A percentile compares a stretch with the other conserved stretches of the same genome.
Evolutionary conservation across 2,329 filamentous ascomycete genomes (phyloP).

Genomic region (Fusarium camptoceras): DNA sequence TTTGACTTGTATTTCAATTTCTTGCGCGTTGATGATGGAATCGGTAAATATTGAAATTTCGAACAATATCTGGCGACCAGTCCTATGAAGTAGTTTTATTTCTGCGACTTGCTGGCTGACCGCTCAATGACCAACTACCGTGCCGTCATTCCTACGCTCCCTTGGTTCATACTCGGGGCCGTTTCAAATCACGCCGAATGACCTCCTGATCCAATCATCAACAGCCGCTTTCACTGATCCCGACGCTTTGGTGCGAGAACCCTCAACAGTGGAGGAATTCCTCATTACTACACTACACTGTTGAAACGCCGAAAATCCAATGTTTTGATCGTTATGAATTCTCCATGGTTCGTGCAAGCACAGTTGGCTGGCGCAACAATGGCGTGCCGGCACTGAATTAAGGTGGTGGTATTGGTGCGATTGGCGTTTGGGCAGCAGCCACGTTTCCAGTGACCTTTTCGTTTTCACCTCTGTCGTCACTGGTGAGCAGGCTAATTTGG

Average conservation of each 20-base stretch:
- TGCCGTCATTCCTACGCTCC: constrained; percentile 17
- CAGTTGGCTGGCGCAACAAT: constrained; percentile 18
- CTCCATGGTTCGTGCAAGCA: constrained; percentile 26
- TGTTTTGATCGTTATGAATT: constrained; percentile 3
- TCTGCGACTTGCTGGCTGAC: not conserved
- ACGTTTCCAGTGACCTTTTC: constrained; percentile 28
- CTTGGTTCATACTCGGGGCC: constrained; percentile 12
- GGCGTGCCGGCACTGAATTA: constrained; percentile 36
- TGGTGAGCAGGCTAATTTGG: constrained; percentile 45
- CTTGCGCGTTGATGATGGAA: constrained; percentile 50
- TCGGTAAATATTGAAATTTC: constrained; percentile 49
- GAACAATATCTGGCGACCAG: not conserved
- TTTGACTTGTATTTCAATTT: constrained; percentile 5
- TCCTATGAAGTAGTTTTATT: constrained; percentile 1
- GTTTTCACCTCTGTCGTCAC: constrained; percentile 37
- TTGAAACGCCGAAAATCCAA: not conserved
- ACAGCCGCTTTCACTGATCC: not conserved
- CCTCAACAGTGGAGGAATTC: not conserved
- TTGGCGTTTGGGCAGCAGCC: constrained; percentile 35
- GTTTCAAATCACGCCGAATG: constrained; percentile 16
- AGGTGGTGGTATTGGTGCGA: constrained; percentile 29
- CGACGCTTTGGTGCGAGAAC: not conserved
- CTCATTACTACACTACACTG: not conserved
- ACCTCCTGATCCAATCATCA: not conserved
- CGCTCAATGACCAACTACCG: not conserved